Conservation (phyloP, 768 basidiomycete genomes). For the Amanita phalloides region DNA sequence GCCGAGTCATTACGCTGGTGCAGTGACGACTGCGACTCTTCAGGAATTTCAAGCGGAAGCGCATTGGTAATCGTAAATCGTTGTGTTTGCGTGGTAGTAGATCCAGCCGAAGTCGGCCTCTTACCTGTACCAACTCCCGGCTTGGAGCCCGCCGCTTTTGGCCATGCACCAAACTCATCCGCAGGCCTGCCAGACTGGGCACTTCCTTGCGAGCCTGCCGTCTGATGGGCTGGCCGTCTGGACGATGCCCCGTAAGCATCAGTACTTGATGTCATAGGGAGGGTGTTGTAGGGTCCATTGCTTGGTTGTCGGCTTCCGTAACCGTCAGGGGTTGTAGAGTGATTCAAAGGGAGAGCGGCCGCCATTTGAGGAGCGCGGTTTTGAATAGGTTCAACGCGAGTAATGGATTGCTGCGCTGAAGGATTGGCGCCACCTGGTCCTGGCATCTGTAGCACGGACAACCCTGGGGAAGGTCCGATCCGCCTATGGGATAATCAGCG, state of each 20-base stretch:
- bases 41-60: slow-evolving; percentile 18
- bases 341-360: background rate
- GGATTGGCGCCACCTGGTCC: background rate
- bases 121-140: slow-evolving; percentile 7
- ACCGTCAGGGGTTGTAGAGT: background rate
- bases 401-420: background rate
- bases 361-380: background rate
- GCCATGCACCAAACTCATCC: slow-evolving; percentile 12
- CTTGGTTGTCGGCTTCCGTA: background rate
- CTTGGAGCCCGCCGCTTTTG: slow-evolving; percentile 6
- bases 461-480: slow-evolving; percentile 34
- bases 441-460: slow-evolving; percentile 23
- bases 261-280: background rate
- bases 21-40: slow-evolving; percentile 11
- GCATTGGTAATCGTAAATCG: slow-evolving; percentile 33
- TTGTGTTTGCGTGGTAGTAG: slow-evolving; percentile 14
- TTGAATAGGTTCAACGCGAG: background rate
- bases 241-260: slow-evolving; percentile 4
- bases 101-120: slow-evolving; percentile 17
- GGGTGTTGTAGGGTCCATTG: background rate
- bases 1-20: slow-evolving; percentile 5
- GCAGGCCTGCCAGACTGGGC: background rate
- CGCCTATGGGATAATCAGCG: slow-evolving; percentile 22
- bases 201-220: background rate
- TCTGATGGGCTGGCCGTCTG: slow-evolving; percentile 2